A percentile compares a stretch with the other conserved stretches of the same genome.
These are phyloP conservation scores for Mycena belliarum DNA, from an alignment of 768 basidiomycete genomes.

Conservation along the genomic window DNA sequence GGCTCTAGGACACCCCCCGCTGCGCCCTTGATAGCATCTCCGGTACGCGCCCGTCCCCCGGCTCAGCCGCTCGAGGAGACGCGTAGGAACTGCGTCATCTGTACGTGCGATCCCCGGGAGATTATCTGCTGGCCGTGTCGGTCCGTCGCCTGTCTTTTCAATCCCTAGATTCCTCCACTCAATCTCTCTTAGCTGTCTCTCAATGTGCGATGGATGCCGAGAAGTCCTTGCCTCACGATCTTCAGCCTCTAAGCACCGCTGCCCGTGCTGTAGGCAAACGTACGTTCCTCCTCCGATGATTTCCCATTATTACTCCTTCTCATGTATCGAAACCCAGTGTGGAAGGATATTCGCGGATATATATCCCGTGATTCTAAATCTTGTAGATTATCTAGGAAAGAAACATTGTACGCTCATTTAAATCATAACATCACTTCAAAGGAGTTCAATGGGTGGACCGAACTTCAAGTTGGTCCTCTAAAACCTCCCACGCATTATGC, in stretches of 20 bases:
- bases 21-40: conserved; percentile 19
- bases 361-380: conserved; percentile 53
- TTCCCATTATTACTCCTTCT: neutral
- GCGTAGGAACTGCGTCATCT: conserved; percentile 61
- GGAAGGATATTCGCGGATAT: conserved; percentile 64
- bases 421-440: neutral
- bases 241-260: conserved; percentile 58
- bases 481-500: too few species aligned
- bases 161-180: conserved; percentile 25
- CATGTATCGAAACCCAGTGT: too few species aligned
- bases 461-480: too few species aligned
- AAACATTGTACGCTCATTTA: neutral
- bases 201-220: conserved; percentile 67
- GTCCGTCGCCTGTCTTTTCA: conserved; percentile 35
- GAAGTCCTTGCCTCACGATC: conserved; percentile 58
- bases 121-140: conserved; percentile 88
- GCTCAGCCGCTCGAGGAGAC: conserved; percentile 21
- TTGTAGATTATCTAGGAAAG: conserved; percentile 5
- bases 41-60: conserved; percentile 22
- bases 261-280: conserved; percentile 66
- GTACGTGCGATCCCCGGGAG: conserved; percentile 64
- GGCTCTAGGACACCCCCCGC: conserved; percentile 19
- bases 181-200: conserved; percentile 44
- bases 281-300: conserved; percentile 24
- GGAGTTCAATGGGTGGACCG: too few species aligned